These are phyloP conservation scores for Backusella morwellensis DNA, from an alignment of 192 early-diverging fungal species.

Conservation along the genomic window DNA sequence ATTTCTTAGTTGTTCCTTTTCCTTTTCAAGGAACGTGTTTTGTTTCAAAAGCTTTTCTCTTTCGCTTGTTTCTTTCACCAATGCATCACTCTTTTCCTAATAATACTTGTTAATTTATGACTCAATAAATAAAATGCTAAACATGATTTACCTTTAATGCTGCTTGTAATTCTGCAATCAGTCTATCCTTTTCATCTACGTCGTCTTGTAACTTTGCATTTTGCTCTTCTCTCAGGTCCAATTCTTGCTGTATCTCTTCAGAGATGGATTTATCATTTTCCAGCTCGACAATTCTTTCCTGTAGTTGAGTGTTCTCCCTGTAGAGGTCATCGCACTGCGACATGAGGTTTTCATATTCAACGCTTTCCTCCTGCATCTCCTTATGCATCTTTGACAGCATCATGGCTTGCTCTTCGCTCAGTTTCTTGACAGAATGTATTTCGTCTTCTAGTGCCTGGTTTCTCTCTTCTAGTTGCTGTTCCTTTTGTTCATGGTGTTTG, in stretches of 20 bases:
- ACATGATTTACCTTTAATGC: not conserved
- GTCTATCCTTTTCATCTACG: not conserved
- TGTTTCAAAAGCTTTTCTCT: not conserved
- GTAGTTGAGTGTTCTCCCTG: slow-evolving; percentile 1
- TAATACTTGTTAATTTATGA: not conserved
- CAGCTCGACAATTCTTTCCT: not conserved
- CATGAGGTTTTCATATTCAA: slow-evolving; percentile 4
- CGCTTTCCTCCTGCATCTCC: not conserved
- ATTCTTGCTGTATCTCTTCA: not conserved
- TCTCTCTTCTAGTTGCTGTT: not conserved
- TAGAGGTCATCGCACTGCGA: slow-evolving; percentile 2
- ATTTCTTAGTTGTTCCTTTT: not conserved
- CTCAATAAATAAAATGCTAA: not conserved
- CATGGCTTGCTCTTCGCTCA: not conserved
- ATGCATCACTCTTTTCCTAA: not conserved
- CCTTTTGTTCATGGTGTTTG: not conserved
- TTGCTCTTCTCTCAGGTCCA: not conserved
- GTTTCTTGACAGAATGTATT: not conserved
- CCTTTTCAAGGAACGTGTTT: not conserved
- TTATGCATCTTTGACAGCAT: slow-evolving; percentile 12
- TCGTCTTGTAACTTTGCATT: not conserved
- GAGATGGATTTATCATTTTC: slow-evolving; percentile 4
- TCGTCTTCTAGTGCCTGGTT: not conserved
- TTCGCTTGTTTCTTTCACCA: not conserved
- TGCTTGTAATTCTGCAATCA: not conserved